Conservation (phyloP, 768 basidiomycete genomes). For the Auricularia cornea region DNA sequence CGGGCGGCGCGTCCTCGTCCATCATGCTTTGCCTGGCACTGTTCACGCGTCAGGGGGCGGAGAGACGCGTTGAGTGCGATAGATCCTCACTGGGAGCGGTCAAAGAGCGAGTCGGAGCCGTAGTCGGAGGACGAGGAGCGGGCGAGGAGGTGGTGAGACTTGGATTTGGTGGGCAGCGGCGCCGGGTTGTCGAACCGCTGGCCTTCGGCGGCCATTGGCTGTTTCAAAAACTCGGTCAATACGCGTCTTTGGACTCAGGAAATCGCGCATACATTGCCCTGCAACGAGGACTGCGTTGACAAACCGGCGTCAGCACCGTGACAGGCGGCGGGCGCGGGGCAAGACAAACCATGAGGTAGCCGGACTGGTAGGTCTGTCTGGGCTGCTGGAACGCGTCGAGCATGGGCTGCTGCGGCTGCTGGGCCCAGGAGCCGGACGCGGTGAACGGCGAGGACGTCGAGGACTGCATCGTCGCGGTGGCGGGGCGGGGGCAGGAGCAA, state of each 20-base stretch:
- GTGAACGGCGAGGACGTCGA: constrained; percentile 31
- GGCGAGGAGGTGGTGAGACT: constrained; percentile 62
- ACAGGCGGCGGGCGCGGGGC: background rate
- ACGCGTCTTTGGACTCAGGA: background rate
- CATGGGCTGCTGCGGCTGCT: constrained; percentile 45
- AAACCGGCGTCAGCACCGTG: background rate
- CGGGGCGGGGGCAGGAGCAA: background rate
- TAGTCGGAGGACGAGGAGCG: constrained; percentile 61
- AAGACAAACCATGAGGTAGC: constrained; percentile 63
- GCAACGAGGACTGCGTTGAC: constrained; percentile 45
- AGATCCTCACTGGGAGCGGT: constrained; percentile 6
- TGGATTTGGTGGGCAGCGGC: constrained; percentile 70
- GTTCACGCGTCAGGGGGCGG: background rate
- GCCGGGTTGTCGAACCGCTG: constrained; percentile 68
- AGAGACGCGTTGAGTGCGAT: constrained; percentile 13
- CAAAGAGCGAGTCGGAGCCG: constrained; percentile 28
- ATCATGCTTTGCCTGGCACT: constrained; percentile 50
- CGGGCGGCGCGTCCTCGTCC: constrained; percentile 78
- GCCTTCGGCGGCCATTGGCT: constrained; percentile 40
- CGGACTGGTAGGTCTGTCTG: constrained; percentile 69
- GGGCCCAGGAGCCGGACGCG: constrained; percentile 49
- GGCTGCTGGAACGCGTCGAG: constrained; percentile 65
- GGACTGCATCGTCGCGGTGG: constrained; percentile 10
- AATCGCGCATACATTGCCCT: constrained; percentile 45
- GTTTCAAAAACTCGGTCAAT: background rate